Evolutionary conservation across 768 basidiomycete species (phyloP).

Genomic region (Mycena vitilis): DNA sequence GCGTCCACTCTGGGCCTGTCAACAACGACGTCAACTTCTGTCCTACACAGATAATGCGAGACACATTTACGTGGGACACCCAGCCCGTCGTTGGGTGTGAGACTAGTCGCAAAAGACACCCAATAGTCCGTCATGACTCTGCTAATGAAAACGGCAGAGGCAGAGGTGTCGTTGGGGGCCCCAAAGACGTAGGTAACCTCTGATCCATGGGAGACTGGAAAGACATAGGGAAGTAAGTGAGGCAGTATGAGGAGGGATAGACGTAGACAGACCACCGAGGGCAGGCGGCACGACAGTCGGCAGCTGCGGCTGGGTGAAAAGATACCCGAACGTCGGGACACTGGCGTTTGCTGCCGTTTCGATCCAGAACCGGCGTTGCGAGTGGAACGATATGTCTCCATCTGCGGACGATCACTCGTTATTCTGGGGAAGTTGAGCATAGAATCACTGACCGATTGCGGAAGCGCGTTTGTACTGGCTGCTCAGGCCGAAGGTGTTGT

Average conservation of each 20-base stretch:
- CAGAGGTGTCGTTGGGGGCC: constrained; percentile 25
- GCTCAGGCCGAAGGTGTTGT: constrained; percentile 57
- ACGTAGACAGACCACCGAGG: constrained; percentile 49
- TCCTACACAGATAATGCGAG: no score
- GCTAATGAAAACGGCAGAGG: constrained; percentile 41
- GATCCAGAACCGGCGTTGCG: constrained; percentile 47
- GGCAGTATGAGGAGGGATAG: background rate
- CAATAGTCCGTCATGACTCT: constrained; percentile 56
- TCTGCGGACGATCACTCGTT: constrained; percentile 28
- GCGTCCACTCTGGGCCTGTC: constrained; percentile 37
- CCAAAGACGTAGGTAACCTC: constrained; percentile 50
- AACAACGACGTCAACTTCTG: no score
- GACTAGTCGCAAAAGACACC: constrained; percentile 58
- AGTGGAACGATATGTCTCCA: constrained; percentile 39
- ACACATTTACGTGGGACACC: constrained; percentile 47
- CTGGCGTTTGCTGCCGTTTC: constrained; percentile 47
- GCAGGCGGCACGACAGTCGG: constrained; percentile 31
- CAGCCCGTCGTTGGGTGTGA: constrained; percentile 57
- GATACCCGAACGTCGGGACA: constrained; percentile 50
- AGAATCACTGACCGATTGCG: constrained; percentile 21
- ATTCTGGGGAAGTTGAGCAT: background rate
- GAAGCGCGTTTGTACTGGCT: constrained; percentile 53
- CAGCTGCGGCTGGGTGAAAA: constrained; percentile 51
- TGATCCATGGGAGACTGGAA: constrained; percentile 45
- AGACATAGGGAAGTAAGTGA: constrained; percentile 28